phyloP scores from a whole-genome alignment of 140 eudicot genomes.

The Artemisia princeps region DNA sequence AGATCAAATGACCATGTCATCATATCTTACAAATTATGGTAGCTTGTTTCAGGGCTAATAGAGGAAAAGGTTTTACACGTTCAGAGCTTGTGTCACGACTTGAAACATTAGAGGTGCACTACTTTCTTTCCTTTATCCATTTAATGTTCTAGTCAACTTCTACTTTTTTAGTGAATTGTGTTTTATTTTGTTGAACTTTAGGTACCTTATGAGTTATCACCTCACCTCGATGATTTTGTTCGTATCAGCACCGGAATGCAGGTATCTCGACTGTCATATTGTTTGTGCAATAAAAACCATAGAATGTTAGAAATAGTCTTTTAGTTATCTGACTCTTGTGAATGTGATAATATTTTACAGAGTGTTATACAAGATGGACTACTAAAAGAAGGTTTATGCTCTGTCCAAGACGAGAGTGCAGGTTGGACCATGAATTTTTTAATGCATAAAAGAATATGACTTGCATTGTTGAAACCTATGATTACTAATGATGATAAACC shows the following conservation, averaged over 20 bases:
- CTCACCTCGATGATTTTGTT: slow-evolving; percentile 67
- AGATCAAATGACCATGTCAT: slow-evolving; percentile 16
- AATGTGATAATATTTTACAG: slow-evolving; percentile 32
- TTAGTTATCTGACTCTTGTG: neutral
- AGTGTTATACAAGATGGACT: slow-evolving; percentile 73
- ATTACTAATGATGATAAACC: slow-evolving; percentile 14
- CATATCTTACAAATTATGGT: slow-evolving; percentile 11
- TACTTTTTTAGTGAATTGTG: neutral
- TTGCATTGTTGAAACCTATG: neutral
- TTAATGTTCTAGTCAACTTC: neutral
- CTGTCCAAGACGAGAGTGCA: slow-evolving; percentile 98
- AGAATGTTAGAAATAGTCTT: neutral
- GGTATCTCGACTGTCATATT: slow-evolving; percentile 33
- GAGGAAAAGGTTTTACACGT: slow-evolving; percentile 68
- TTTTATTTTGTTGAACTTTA: slow-evolving; percentile 23
- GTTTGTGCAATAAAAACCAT: slow-evolving; percentile 2
- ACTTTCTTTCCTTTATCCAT: neutral
- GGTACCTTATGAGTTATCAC: slow-evolving; percentile 73
- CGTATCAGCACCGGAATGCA: slow-evolving; percentile 77
- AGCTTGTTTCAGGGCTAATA: slow-evolving; percentile 61
- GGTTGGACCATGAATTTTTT: slow-evolving; percentile 32
- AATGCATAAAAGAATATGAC: neutral
- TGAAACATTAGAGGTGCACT: slow-evolving; percentile 52
- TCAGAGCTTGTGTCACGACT: slow-evolving; percentile 66
- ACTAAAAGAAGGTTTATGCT: slow-evolving; percentile 75